Conservation (phyloP, 345 rosid genomes). For the Populus alba region DNA sequence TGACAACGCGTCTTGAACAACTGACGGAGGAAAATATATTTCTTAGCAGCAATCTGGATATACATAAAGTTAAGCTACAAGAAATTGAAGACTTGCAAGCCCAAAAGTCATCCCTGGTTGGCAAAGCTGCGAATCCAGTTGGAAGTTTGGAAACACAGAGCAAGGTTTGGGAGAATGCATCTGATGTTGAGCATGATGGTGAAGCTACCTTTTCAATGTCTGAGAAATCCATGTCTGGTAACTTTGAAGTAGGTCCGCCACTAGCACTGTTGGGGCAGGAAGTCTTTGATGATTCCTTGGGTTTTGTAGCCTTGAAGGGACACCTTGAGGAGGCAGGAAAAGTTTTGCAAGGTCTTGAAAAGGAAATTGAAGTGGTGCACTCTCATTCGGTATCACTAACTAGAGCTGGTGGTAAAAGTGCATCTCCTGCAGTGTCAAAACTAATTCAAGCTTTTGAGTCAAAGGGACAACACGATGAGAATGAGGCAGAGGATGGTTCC, state of each 20-base stretch:
- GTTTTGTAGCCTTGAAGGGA: conserved; percentile 39
- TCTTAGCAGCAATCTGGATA: conserved; percentile 41
- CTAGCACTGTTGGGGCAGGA: conserved; percentile 26
- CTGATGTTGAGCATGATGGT: conserved; percentile 29
- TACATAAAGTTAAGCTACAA: conserved; percentile 34
- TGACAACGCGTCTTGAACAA: conserved; percentile 39
- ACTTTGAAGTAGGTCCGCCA: conserved; percentile 7
- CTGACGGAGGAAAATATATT: conserved; percentile 47
- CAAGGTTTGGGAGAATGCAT: conserved; percentile 17
- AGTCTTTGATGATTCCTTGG: conserved; percentile 38
- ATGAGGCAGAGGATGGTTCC: conserved; percentile 39
- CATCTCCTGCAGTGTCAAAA: conserved; percentile 58
- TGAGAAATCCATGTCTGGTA: conserved; percentile 19
- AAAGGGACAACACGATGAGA: conserved; percentile 54
- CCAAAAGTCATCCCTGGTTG: conserved; percentile 22
- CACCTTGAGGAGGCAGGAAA: conserved; percentile 54
- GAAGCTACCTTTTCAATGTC: conserved; percentile 10
- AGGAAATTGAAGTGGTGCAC: conserved; percentile 47
- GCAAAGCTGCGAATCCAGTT: conserved; percentile 27
- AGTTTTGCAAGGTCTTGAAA: conserved; percentile 54
- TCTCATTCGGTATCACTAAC: conserved; percentile 28
- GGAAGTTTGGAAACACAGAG: conserved; percentile 21
- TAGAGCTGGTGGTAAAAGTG: conserved; percentile 39
- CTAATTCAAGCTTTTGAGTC: conserved; percentile 83
- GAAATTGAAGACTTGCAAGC: conserved; percentile 35